A percentile compares a stretch with the other conserved stretches of the same genome.
These are phyloP conservation scores for Lepiota venenata DNA, from an alignment of 768 basidiomycete species.

Conservation along the genomic window DNA sequence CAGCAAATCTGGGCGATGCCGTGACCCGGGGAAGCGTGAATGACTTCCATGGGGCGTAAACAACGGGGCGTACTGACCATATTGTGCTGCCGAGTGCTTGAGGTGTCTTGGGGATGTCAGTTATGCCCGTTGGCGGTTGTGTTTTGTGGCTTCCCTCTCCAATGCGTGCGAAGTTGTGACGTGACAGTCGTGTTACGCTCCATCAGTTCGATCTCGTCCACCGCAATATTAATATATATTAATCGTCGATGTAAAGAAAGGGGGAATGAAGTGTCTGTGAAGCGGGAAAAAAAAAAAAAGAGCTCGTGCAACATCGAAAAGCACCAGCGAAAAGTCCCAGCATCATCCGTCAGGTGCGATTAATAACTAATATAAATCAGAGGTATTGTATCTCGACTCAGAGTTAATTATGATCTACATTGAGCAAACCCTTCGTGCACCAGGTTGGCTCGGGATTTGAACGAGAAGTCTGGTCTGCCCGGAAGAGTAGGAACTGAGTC, in stretches of 20 bases:
- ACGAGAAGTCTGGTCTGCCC: too few species aligned
- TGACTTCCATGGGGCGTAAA: slow-evolving; percentile 18
- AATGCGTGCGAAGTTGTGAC: slow-evolving; percentile 33
- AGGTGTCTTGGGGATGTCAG: slow-evolving; percentile 43
- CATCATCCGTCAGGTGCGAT: slow-evolving; percentile 5
- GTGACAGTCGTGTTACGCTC: slow-evolving; percentile 1
- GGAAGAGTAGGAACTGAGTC: too few species aligned
- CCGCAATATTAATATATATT: not conserved
- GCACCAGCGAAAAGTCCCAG: not conserved
- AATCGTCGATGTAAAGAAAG: not conserved
- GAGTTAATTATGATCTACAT: not conserved
- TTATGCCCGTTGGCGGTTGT: slow-evolving; percentile 38
- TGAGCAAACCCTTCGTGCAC: not conserved
- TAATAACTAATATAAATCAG: not conserved
- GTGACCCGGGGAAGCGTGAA: slow-evolving; percentile 15
- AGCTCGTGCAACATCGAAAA: not conserved
- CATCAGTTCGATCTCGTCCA: not conserved
- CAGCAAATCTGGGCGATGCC: slow-evolving; percentile 27
- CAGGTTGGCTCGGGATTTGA: too few species aligned
- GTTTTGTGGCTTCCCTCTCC: slow-evolving; percentile 24
- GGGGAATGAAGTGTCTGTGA: not conserved
- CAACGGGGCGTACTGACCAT: slow-evolving; percentile 40
- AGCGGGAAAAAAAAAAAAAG: not conserved
- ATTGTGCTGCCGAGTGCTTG: slow-evolving; percentile 38
- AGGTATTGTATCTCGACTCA: not conserved